Base-by-base conservation (phyloP, 2,329 filamentous ascomycete genomes). In the Aspergillus sp. region DNA sequence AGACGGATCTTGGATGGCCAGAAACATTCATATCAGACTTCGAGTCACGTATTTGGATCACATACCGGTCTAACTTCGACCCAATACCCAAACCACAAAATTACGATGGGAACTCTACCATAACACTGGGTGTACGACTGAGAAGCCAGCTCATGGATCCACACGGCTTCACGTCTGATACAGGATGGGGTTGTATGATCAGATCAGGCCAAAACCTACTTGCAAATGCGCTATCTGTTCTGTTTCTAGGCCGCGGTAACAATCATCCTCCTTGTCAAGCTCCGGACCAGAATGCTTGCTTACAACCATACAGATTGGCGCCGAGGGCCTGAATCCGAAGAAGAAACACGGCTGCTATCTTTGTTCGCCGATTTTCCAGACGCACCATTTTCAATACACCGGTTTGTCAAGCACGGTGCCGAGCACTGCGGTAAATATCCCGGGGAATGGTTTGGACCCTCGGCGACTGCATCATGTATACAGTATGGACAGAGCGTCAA, bases 161-260 rank as follows among this genome's bases (percentile, higher is more conserved):
- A 48, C 76, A 77, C 28, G 89, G 87, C 4, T 98, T 97, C 68
- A 86, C 88, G 7, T 91, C 88, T 2, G 93, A 98, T 65, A 90
- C 88, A 7, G 93, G 93, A 44, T 98, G 94, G 89, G 93, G 93
- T 0, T 98, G 93, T 63, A 98, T 98, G 93, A 97, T 98, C 57
- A 78, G 93, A 49, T 96, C 91, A 4, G 93, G 93, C 3, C 93
- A 98, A 71, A 91, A 88, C 60, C 75, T 98, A 28, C 74, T 98
- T 38, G 91, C 91, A 40, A 98, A 97, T 67, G 78, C 91, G 1
- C 74, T 97, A 57, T 70, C 81, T 12, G 77, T 86, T 46, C 71
- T 90, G 42, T 75, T 78, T 35, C 71, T 96, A 26, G 91, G 93
- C 19, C 81, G 93, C 77, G 85, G 87, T 89, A 75, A 52, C 34